Base-by-base conservation (phyloP, 768 basidiomycete genomes). In the Lanmaoa pseudosensibilis region DNA sequence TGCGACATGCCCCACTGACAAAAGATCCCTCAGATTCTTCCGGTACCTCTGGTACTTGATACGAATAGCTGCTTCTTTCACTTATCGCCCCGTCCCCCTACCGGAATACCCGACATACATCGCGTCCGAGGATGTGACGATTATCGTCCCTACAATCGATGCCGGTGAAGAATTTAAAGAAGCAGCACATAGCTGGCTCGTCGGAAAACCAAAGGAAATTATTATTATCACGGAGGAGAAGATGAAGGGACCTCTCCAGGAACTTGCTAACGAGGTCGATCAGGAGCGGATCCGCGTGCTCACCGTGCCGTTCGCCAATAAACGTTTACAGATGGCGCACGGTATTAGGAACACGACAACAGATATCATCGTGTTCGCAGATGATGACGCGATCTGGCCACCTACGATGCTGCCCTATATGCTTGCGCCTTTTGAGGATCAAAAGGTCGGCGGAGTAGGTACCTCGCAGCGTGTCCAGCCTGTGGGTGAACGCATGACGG, bases 301-400 rank as follows among this genome's bases (percentile, higher is more conserved):
- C 57, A 94, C 92, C 19, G 92, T 94, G 15, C 93, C 92, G 4
- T 94, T 88, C 66, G 93, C 94, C 61, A 95, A 95, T 77, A 95
- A 95, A 72, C 87, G 94, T 21, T 78, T 94, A 34, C 93, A 96
- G 74, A 96, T 96, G 94, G 81, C 84, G 60, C 91, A 95, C 63
- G 94, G 93, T 10, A 95, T 96, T 71, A 87, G 87, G 72, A 87
- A 92, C 69, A 88, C 89, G 23, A 87, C 88, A 1, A 94, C 94
- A 5, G 93, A 94, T 68, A 94, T 96, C 73, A 92, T 94, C 71
- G 88, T 95, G 27, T 96, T 96, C 65, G 92, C 92, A 9, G 94
- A 95, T 68, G 94, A 97, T 66, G 93, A 97, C 70, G 93, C 94
- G 40, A 94, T 97, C 66, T 97, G 94, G 94, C 93, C 93, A 1